Evolutionary conservation across 176 grass and related monocot species (phyloP).

Genomic region (Leersia perrieri): DNA sequence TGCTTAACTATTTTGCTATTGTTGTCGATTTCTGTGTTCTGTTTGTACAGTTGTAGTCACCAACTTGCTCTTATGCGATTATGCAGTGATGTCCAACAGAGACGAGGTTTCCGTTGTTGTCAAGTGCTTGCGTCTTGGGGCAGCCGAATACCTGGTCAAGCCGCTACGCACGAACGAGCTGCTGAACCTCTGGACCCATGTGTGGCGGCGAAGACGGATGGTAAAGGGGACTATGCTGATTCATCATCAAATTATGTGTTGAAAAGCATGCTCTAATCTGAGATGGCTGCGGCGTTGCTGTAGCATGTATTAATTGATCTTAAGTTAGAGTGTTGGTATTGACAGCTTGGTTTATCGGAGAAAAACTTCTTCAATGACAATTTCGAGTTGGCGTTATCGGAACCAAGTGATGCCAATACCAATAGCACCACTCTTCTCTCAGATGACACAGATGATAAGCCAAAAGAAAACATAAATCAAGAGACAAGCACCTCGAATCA

Average conservation of each 20-base stretch:
- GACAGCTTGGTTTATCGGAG: conserved; percentile 71
- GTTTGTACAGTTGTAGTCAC: neutral
- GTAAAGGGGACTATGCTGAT: conserved; percentile 36
- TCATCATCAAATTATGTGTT: conserved; percentile 23
- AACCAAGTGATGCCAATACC: conserved; percentile 89
- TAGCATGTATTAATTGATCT: conserved; percentile 18
- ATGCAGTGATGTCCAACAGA: conserved; percentile 84
- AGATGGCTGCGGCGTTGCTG: conserved; percentile 10
- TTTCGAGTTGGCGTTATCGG: conserved; percentile 59
- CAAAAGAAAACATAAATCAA: conserved; percentile 54
- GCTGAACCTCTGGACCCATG: conserved; percentile 92
- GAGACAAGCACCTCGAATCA: conserved; percentile 49
- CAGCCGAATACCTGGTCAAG: conserved; percentile 90
- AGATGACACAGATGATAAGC: conserved; percentile 77
- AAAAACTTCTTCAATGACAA: conserved; percentile 85
- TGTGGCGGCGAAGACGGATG: conserved; percentile 86
- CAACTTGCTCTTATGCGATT: neutral
- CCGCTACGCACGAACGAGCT: conserved; percentile 89
- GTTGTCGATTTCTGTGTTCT: neutral
- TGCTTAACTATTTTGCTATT: neutral
- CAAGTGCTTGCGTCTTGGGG: conserved; percentile 87
- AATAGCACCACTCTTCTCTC: conserved; percentile 77
- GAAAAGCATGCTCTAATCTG: conserved; percentile 32
- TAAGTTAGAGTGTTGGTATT: conserved; percentile 36
- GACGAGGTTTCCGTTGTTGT: conserved; percentile 94